These are phyloP conservation scores for Fusarium sp. DNA, from an alignment of 2,329 filamentous ascomycete species.

Conservation along the genomic window DNA sequence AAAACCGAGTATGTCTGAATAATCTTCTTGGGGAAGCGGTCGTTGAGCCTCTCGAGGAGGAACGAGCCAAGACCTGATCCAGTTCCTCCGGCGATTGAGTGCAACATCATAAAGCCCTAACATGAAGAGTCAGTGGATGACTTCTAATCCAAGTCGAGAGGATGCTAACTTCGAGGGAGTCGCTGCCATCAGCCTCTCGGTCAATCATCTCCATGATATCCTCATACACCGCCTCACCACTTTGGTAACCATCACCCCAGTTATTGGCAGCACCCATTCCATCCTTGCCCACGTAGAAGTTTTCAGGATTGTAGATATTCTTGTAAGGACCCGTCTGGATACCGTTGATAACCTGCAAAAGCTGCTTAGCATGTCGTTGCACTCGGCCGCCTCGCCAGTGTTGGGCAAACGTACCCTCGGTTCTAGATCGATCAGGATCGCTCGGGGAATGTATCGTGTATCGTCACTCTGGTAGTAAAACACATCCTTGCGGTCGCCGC, in stretches of 20 bases:
- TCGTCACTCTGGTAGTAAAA: conserved; percentile 99
- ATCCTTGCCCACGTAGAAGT: conserved; percentile 97
- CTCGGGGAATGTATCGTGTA: conserved; percentile 96
- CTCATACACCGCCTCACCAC: conserved; percentile 91
- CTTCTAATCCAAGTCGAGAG: not conserved
- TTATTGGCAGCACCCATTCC: conserved; percentile 97
- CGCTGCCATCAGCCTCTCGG: conserved; percentile 96
- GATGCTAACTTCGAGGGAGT: conserved; percentile 82
- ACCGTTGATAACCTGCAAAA: conserved; percentile 80
- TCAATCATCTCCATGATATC: conserved; percentile 99
- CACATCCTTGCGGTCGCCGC: conserved; percentile 97
- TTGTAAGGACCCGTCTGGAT: conserved; percentile 96
- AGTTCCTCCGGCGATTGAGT: conserved; percentile 97
- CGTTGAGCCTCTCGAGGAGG: conserved; percentile 94
- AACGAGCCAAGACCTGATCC: conserved; percentile 97
- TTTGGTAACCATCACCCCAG: conserved; percentile 97
- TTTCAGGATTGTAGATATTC: conserved; percentile 99
- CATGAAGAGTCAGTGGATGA: conserved; percentile 11
- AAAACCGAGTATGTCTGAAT: conserved; percentile 99
- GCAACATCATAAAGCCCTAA: conserved; percentile 96
- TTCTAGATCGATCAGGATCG: conserved; percentile 95
- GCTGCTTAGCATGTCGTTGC: conserved; percentile 26
- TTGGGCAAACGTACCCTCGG: conserved; percentile 74
- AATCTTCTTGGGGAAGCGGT: conserved; percentile 98
- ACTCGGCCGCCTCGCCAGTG: not conserved